phyloP scores from a whole-genome alignment of 202 grass and related monocot species.

The Carex arenaria region DNA sequence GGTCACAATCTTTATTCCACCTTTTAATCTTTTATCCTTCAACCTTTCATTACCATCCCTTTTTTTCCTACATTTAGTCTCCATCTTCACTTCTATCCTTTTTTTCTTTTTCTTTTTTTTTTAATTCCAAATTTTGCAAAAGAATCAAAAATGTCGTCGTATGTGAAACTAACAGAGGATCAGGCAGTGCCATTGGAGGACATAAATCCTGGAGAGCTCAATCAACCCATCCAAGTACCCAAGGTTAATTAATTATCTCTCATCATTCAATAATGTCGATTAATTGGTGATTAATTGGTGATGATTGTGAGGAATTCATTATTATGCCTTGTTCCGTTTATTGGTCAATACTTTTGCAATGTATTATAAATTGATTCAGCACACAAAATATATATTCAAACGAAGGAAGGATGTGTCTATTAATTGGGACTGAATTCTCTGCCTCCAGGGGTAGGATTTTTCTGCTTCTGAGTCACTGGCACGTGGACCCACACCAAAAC shows the following conservation, averaged over 20 bases:
- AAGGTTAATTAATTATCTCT: conserved; percentile 36
- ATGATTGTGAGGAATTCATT: too few relatives aligned
- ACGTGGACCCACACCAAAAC: too few relatives aligned
- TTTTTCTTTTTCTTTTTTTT: too few relatives aligned
- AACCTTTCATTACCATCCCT: background rate
- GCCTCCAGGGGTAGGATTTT: too few relatives aligned
- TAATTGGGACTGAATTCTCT: too few relatives aligned
- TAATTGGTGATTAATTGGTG: background rate
- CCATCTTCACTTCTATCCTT: background rate
- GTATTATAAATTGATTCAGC: background rate
- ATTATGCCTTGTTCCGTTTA: background rate
- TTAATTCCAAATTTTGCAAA: background rate
- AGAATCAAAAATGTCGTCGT: conserved; percentile 33
- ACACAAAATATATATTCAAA: background rate
- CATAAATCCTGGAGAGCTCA: conserved; percentile 83
- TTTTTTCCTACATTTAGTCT: background rate
- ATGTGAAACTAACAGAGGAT: conserved; percentile 71
- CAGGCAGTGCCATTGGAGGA: conserved; percentile 69
- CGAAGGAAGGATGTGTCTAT: background rate
- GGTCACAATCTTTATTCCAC: background rate
- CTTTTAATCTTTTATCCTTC: background rate
- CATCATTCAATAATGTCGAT: background rate
- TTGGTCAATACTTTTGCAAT: background rate
- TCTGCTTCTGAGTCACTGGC: too few relatives aligned
- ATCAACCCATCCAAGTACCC: conserved; percentile 70